phyloP scores from a whole-genome alignment of 768 basidiomycete species.

The Lentinus brumalis region DNA sequence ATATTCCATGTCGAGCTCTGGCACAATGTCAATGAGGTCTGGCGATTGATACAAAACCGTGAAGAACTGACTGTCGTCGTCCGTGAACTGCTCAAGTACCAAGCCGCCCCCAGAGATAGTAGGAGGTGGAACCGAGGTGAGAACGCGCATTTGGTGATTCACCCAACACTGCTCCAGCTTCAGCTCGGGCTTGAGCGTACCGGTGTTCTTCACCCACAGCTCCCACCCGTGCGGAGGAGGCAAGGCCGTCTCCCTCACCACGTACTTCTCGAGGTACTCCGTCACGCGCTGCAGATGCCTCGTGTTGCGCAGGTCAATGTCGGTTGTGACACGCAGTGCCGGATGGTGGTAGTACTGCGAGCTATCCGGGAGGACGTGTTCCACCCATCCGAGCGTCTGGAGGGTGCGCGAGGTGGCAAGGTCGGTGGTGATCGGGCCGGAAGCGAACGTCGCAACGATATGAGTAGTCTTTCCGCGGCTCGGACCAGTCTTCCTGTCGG shows the following conservation, averaged over 20 bases:
- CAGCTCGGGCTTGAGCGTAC: constrained; percentile 34
- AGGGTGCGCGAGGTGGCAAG: constrained; percentile 27
- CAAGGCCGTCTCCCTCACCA: constrained; percentile 31
- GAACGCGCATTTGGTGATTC: constrained; percentile 59
- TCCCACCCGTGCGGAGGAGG: constrained; percentile 49
- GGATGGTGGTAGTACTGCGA: constrained; percentile 71
- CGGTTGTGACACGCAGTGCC: constrained; percentile 63
- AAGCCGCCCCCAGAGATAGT: constrained; percentile 24
- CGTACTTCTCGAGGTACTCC: constrained; percentile 43
- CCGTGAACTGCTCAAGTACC: constrained; percentile 22
- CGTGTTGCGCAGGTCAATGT: constrained; percentile 62
- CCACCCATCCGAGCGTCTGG: constrained; percentile 69
- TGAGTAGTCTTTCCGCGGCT: constrained; percentile 19
- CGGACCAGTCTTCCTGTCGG: constrained; percentile 20
- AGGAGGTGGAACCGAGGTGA: constrained; percentile 48
- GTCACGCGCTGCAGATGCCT: constrained; percentile 52
- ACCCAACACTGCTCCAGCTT: constrained; percentile 59
- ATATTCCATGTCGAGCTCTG: constrained; percentile 76
- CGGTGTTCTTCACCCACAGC: constrained; percentile 60
- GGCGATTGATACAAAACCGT: background rate
- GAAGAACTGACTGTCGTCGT: constrained; percentile 44
- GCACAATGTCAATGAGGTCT: background rate
- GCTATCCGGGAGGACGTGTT: constrained; percentile 75
- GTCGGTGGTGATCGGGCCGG: constrained; percentile 22
- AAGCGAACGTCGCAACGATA: constrained; percentile 18